A percentile compares a stretch with the other conserved stretches of the same genome.
Evolutionary conservation across 169 alveolate species (phyloP).

Genomic region (Theileria orientalis): DNA sequence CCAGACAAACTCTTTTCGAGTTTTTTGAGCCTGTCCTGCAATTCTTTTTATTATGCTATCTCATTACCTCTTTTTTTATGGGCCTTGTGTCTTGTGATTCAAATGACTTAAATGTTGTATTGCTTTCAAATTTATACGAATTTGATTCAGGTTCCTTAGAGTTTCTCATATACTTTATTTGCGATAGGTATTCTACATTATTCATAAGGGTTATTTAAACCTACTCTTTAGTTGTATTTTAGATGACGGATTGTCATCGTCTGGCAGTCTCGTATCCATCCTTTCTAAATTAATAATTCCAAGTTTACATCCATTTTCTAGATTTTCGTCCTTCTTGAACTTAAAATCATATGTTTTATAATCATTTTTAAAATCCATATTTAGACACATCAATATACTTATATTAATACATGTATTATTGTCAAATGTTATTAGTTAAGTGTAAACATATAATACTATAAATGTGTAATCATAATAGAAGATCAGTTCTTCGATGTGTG

Average conservation of each 20-base stretch:
- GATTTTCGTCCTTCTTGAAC: background rate
- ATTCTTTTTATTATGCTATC: background rate
- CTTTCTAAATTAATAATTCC: background rate
- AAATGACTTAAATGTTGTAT: background rate
- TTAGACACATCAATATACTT: background rate
- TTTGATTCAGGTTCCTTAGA: conserved; percentile 27
- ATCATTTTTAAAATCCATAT: conserved; percentile 15
- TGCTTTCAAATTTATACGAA: background rate
- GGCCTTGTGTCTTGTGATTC: background rate
- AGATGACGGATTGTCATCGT: background rate
- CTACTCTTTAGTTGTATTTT: conserved; percentile 37
- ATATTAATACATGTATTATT: no score
- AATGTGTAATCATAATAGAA: background rate
- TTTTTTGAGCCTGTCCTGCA: conserved; percentile 54
- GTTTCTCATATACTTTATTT: conserved; percentile 33
- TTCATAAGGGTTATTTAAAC: background rate
- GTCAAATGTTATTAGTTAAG: background rate
- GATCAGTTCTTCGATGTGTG: background rate
- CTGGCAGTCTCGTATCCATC: conserved; percentile 2
- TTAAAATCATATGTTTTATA: background rate
- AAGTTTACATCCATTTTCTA: background rate
- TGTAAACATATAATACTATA: background rate
- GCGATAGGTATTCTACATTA: conserved; percentile 51
- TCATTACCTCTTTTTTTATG: conserved; percentile 26
- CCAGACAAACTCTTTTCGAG: conserved; percentile 57